Conservation (phyloP, 345 rosid species). For the Citrus mangshanensis region DNA sequence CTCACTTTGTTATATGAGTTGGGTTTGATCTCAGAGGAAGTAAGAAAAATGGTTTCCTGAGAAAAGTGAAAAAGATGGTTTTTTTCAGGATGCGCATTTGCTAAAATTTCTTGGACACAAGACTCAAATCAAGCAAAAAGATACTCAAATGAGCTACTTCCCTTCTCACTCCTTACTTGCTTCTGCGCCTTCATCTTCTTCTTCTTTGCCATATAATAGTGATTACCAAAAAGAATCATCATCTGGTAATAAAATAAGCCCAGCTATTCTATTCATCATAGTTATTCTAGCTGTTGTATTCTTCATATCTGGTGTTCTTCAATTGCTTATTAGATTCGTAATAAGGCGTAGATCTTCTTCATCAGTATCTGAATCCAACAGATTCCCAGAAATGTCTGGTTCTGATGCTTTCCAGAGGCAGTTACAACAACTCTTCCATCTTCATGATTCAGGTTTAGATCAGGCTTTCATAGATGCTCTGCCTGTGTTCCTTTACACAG, state of each 20-base stretch:
- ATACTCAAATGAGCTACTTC: slow-evolving; percentile 22
- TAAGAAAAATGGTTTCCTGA: slow-evolving; percentile 8
- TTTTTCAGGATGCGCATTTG: slow-evolving; percentile 29
- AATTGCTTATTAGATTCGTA: slow-evolving; percentile 55
- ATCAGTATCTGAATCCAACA: slow-evolving; percentile 43
- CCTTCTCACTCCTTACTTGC: slow-evolving; percentile 26
- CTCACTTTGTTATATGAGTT: slow-evolving; percentile 14
- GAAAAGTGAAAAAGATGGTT: slow-evolving; percentile 18
- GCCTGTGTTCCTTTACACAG: slow-evolving; percentile 70
- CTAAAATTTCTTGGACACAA: slow-evolving; percentile 38
- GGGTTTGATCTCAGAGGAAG: slow-evolving; percentile 27
- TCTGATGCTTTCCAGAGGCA: slow-evolving; percentile 74
- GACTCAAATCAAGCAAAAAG: slow-evolving; percentile 27
- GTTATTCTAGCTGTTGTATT: slow-evolving; percentile 60
- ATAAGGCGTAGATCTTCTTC: slow-evolving; percentile 58
- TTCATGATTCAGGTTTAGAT: slow-evolving; percentile 91
- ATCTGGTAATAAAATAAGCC: slow-evolving; percentile 50
- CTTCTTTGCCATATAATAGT: slow-evolving; percentile 27
- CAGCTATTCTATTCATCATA: slow-evolving; percentile 57
- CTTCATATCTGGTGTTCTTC: slow-evolving; percentile 72
- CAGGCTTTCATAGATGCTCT: slow-evolving; percentile 86
- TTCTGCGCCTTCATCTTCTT: slow-evolving; percentile 31
- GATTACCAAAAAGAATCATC: slow-evolving; percentile 39
- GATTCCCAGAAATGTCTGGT: slow-evolving; percentile 56
- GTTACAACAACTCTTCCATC: slow-evolving; percentile 83